Evolutionary conservation across 192 early-diverging fungal genomes (phyloP).

Genomic region (Coemansia sp.): DNA sequence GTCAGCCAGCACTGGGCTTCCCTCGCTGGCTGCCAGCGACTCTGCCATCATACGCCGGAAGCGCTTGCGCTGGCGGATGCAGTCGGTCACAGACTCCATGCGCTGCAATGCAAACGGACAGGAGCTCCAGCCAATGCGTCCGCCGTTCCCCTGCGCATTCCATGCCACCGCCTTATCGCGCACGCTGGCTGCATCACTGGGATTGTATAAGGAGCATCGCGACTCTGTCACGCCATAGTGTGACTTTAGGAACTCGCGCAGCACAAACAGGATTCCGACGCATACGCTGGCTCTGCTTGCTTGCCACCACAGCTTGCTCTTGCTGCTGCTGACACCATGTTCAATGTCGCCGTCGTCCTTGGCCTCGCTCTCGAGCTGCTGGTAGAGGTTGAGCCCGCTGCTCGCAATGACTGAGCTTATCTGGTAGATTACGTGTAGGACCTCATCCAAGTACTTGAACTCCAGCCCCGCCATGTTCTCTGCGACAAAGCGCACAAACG

Average conservation of each 20-base stretch:
- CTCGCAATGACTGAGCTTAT: conserved; percentile 73
- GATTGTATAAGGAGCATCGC: conserved; percentile 56
- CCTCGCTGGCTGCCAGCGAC: conserved; percentile 32
- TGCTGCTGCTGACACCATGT: not conserved
- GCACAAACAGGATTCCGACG: conserved; percentile 60
- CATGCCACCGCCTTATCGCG: conserved; percentile 62
- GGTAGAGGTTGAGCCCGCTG: conserved; percentile 62
- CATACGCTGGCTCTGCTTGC: conserved; percentile 62
- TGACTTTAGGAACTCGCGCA: conserved; percentile 65
- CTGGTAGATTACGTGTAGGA: conserved; percentile 71
- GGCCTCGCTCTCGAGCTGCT: conserved; percentile 44
- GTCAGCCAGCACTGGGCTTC: conserved; percentile 7
- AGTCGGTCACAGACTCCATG: conserved; percentile 36
- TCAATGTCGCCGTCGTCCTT: not conserved
- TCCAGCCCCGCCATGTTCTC: conserved; percentile 81
- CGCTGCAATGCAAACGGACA: conserved; percentile 36
- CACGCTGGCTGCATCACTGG: conserved; percentile 42
- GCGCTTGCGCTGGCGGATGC: conserved; percentile 31
- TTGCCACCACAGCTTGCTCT: conserved; percentile 6
- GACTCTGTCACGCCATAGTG: conserved; percentile 58
- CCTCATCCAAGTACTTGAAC: conserved; percentile 79
- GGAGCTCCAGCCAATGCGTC: conserved; percentile 43
- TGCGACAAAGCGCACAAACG: conserved; percentile 72
- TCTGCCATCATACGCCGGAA: conserved; percentile 42
- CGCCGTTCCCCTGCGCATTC: conserved; percentile 33